Evolutionary conservation across 441 rosid species (phyloP).

Genomic region (Bruguiera hainesii): DNA sequence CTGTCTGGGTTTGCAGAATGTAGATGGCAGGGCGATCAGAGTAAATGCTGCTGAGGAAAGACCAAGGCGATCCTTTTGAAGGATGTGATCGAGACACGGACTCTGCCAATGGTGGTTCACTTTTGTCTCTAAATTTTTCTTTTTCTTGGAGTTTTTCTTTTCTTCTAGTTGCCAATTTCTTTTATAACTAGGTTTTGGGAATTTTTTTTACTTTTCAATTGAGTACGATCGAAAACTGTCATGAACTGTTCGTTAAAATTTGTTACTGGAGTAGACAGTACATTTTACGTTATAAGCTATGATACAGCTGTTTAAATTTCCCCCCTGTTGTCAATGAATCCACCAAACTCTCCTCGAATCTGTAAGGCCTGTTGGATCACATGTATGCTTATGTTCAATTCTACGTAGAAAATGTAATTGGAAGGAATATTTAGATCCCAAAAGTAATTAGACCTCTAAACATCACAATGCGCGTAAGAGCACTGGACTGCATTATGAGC

Average conservation of each 20-base stretch:
- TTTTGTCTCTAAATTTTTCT: not conserved
- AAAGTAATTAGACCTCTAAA: too few relatives aligned
- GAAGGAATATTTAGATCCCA: too few relatives aligned
- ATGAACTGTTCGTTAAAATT: slow-evolving; percentile 4
- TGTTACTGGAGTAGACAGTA: slow-evolving; percentile 8
- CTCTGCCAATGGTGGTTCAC: not conserved
- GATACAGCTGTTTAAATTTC: not conserved
- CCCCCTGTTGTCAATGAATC: not conserved
- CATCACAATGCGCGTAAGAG: too few relatives aligned
- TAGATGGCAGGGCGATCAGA: slow-evolving; percentile 65
- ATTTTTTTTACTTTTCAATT: slow-evolving; percentile 7
- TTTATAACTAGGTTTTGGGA: slow-evolving; percentile 28
- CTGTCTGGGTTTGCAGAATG: slow-evolving; percentile 33
- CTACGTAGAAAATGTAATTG: too few relatives aligned
- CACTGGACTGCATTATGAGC: too few relatives aligned
- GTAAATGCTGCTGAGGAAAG: slow-evolving; percentile 63
- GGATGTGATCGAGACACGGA: slow-evolving; percentile 4
- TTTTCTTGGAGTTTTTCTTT: not conserved
- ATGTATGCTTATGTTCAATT: too few relatives aligned
- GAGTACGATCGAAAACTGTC: slow-evolving; percentile 8
- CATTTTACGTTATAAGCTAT: slow-evolving; percentile 3
- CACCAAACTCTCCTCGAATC: not conserved
- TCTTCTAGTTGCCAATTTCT: not conserved
- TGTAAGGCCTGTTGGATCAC: too few relatives aligned
- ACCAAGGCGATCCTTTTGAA: slow-evolving; percentile 49